Conservation (phyloP, 2,329 filamentous ascomycete genomes). For the Cordyceps fumosorosea region DNA sequence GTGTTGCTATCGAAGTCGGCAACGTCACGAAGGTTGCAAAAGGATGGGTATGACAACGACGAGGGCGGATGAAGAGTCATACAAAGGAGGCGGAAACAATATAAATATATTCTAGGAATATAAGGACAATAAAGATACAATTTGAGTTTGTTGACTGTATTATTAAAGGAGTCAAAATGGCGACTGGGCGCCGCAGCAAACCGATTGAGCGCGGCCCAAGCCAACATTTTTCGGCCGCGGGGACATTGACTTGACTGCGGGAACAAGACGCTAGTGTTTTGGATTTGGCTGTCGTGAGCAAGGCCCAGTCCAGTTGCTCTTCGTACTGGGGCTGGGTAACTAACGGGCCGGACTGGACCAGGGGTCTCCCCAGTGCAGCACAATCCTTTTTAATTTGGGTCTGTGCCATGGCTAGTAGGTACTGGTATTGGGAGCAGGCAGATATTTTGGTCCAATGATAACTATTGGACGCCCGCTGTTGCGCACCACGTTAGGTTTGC, state of each 20-base stretch:
- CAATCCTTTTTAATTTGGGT: constrained; percentile 4
- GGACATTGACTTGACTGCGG: neutral
- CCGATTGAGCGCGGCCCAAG: neutral
- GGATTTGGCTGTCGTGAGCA: constrained; percentile 6
- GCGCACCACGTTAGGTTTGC: neutral
- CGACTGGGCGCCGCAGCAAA: neutral
- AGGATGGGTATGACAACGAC: neutral
- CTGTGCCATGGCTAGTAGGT: constrained; percentile 3
- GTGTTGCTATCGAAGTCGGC: too few species aligned
- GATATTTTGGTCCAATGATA: neutral
- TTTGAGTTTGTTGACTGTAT: neutral
- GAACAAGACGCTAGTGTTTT: constrained; percentile 12
- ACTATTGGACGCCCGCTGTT: too few species aligned
- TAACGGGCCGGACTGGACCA: too few species aligned
- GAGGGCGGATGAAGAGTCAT: neutral
- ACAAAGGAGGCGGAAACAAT: neutral
- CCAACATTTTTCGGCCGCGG: neutral
- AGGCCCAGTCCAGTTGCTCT: neutral
- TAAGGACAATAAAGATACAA: neutral
- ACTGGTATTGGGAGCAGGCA: neutral
- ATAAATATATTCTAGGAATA: neutral
- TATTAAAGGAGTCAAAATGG: neutral
- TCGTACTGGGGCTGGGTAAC: too few species aligned
- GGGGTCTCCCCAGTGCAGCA: neutral
- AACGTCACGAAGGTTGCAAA: too few species aligned